Percentiles rank a stretch among this genome's conserved stretches.
Evolutionary conservation across 352 stramenopile genomes (phyloP).

Genomic region (Phytophthora nicotianae): DNA sequence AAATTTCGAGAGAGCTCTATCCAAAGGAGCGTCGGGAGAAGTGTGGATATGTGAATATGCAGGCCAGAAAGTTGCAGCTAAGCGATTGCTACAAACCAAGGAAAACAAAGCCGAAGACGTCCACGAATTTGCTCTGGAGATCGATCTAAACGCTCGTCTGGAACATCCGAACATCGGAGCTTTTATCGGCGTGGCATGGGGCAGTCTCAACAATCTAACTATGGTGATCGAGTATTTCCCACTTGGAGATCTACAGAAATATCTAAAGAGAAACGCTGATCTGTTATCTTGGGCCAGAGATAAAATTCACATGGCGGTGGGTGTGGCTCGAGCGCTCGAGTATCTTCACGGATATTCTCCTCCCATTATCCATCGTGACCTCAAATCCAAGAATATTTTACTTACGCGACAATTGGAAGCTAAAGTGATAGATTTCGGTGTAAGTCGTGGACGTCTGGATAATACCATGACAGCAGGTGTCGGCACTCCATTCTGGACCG

Average conservation of each 20-base stretch:
- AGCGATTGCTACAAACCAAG: slow-evolving; percentile 45
- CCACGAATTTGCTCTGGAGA: slow-evolving; percentile 44
- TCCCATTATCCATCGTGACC: slow-evolving; percentile 38
- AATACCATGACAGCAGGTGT: neutral
- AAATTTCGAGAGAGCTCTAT: slow-evolving; percentile 22
- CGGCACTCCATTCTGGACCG: neutral
- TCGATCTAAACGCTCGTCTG: slow-evolving; percentile 47
- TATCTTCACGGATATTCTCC: slow-evolving; percentile 37
- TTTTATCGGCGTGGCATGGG: slow-evolving; percentile 68
- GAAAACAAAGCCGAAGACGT: slow-evolving; percentile 31
- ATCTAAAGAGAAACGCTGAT: slow-evolving; percentile 27
- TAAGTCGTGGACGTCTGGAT: neutral
- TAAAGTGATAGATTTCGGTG: neutral
- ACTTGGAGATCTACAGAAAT: slow-evolving; percentile 27
- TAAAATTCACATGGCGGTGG: slow-evolving; percentile 54
- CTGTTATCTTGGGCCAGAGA: slow-evolving; percentile 39
- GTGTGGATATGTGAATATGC: slow-evolving; percentile 39
- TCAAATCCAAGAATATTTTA: slow-evolving; percentile 1
- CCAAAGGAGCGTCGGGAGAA: slow-evolving; percentile 44
- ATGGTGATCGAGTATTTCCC: slow-evolving; percentile 45
- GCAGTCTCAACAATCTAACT: slow-evolving; percentile 36
- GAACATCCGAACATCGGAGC: slow-evolving; percentile 55
- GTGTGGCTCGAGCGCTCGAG: slow-evolving; percentile 34
- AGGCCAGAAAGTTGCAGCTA: slow-evolving; percentile 43
- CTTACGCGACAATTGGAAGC: neutral